These are phyloP conservation scores for Nigrograna mackinnonii DNA, from an alignment of 2,329 filamentous ascomycete genomes.

Conservation along the genomic window DNA sequence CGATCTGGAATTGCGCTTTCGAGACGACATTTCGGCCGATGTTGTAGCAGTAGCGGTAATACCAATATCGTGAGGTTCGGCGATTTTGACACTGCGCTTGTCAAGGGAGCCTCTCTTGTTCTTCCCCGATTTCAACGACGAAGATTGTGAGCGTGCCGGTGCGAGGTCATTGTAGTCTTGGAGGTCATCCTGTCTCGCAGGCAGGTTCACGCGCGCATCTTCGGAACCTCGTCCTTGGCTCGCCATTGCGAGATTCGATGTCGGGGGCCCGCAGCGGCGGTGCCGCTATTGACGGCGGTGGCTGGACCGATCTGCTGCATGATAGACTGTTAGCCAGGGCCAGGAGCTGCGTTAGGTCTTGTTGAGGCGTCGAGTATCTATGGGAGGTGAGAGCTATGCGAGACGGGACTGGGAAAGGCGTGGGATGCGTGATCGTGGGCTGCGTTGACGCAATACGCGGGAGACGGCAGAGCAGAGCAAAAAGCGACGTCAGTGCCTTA, in stretches of 20 bases:
- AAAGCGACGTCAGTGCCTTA: not conserved
- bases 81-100: not conserved
- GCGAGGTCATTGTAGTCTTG: not conserved
- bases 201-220: not conserved
- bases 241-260: not conserved
- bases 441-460: slow-evolving; percentile 9
- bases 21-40: not conserved
- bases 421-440: slow-evolving; percentile 6
- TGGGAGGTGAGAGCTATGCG: not conserved
- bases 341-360: no score
- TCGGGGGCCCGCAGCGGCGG: not conserved
- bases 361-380: not conserved
- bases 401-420: not conserved
- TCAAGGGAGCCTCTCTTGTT: not conserved
- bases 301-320: no score
- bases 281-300: no score
- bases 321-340: no score
- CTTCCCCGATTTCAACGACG: not conserved
- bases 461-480: not conserved
- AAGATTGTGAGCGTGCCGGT: not conserved
- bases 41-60: not conserved
- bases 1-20: not conserved
- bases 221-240: slow-evolving; percentile 1
- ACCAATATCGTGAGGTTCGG: not conserved
- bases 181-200: not conserved